Conservation (phyloP, 208 protist species). For the Phytomonas francai region DNA sequence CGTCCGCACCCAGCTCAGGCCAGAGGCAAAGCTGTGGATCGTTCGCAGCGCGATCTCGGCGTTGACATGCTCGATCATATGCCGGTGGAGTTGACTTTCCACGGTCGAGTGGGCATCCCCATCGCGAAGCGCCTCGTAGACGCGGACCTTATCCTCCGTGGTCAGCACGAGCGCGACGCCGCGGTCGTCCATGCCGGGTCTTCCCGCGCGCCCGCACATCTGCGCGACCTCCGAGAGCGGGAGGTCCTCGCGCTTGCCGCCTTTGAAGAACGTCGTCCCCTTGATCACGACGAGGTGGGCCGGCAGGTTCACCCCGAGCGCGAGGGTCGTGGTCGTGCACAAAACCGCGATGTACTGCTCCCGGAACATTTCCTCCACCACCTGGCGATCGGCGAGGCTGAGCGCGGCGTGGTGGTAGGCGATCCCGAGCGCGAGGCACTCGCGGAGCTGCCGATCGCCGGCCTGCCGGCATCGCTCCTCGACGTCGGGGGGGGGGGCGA, state of each 20-base stretch:
- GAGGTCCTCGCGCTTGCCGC: constrained; percentile 89
- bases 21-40: constrained; percentile 65
- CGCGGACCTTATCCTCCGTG: constrained; percentile 29
- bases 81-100: constrained; percentile 72
- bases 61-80: constrained; percentile 92
- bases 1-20: constrained; percentile 81
- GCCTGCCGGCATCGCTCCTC: constrained; percentile 20
- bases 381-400: constrained; percentile 42
- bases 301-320: constrained; percentile 91
- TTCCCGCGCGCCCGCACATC: constrained; percentile 95
- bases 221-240: constrained; percentile 97
- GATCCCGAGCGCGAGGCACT: constrained; percentile 55
- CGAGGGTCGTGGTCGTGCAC: constrained; percentile 90
- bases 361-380: constrained; percentile 86
- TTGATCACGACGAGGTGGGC: constrained; percentile 92
- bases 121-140: constrained; percentile 54
- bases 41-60: constrained; percentile 89
- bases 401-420: constrained; percentile 88
- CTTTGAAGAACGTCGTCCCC: constrained; percentile 98
- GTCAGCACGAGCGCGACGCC: constrained; percentile 90
- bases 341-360: constrained; percentile 77
- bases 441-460: constrained; percentile 67
- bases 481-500: constrained; percentile 35
- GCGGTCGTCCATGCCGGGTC: constrained; percentile 75
- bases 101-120: constrained; percentile 46